phyloP scores from a whole-genome alignment of 139 green algal genomes.

The Desmodesmus armatus region DNA sequence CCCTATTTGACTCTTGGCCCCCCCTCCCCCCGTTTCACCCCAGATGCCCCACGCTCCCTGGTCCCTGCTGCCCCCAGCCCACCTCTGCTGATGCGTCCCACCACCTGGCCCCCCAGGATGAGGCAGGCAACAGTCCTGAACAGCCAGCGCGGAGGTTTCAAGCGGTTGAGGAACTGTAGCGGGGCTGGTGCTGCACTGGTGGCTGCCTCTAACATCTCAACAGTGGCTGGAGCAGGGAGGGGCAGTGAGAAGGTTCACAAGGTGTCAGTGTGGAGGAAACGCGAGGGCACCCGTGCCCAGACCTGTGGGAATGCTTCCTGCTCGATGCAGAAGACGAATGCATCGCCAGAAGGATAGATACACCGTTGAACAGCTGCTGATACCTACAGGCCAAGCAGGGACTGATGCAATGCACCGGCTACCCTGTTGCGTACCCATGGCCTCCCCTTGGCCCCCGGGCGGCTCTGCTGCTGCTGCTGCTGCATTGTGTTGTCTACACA shows the following conservation, averaged over 20 bases:
- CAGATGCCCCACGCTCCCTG: too few relatives aligned
- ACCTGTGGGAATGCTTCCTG: background rate
- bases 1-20: too few relatives aligned
- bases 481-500: constrained; percentile 21
- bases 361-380: background rate
- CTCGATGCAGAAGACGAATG: background rate
- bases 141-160: constrained; percentile 81
- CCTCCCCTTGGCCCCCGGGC: background rate
- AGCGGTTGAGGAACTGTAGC: constrained; percentile 49
- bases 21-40: too few relatives aligned
- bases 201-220: constrained; percentile 42
- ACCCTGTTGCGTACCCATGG: constrained; percentile 24
- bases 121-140: constrained; percentile 82
- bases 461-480: constrained; percentile 26
- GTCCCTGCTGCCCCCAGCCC: background rate
- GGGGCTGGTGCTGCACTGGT: constrained; percentile 31
- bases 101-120: constrained; percentile 85
- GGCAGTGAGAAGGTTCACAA: background rate
- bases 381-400: too few relatives aligned
- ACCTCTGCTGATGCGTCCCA: constrained; percentile 84
- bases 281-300: background rate
- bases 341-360: background rate
- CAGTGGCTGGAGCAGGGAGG: constrained; percentile 26
- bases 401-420: too few relatives aligned
- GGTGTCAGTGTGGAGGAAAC: background rate